phyloP scores from a whole-genome alignment of 1,284 basidiomycete species.

The Fomitopsis schrenkii region DNA sequence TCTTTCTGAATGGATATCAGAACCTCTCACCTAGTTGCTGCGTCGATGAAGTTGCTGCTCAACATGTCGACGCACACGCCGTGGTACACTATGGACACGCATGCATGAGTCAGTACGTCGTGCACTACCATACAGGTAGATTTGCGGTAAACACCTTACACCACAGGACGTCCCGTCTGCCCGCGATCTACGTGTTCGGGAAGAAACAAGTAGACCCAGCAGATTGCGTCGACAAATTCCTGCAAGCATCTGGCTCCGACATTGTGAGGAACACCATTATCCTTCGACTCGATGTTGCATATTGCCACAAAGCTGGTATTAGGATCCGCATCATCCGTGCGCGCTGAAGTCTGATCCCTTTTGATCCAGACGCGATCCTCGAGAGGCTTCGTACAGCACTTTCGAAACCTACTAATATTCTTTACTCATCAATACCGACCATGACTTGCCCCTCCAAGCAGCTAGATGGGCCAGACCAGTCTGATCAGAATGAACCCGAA shows the following conservation, averaged over 20 bases:
- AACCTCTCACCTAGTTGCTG: slow-evolving; percentile 68
- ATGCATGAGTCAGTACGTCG: slow-evolving; percentile 81
- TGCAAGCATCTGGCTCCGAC: slow-evolving; percentile 20
- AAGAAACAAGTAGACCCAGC: slow-evolving; percentile 54
- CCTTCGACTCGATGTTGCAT: slow-evolving; percentile 80
- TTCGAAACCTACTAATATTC: slow-evolving; percentile 13
- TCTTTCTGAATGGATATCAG: neutral
- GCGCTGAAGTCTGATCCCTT: too few species aligned
- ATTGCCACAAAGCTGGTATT: slow-evolving; percentile 65
- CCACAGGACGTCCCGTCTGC: slow-evolving; percentile 69
- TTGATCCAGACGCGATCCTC: slow-evolving; percentile 33
- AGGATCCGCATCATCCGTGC: too few species aligned
- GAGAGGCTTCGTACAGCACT: slow-evolving; percentile 27
- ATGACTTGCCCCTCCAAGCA: neutral
- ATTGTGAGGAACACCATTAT: slow-evolving; percentile 31
- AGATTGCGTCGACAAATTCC: slow-evolving; percentile 45
- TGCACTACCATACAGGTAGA: neutral
- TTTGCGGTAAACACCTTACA: neutral
- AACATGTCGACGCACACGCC: slow-evolving; percentile 90
- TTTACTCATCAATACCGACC: slow-evolving; percentile 17
- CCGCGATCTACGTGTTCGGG: slow-evolving; percentile 85
- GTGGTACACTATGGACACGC: slow-evolving; percentile 97
- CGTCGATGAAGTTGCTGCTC: slow-evolving; percentile 93
- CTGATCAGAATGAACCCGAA: neutral
- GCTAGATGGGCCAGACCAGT: neutral